phyloP scores from a whole-genome alignment of 495 filamentous ascomycete species.

The Evansstolkia leycettana region DNA sequence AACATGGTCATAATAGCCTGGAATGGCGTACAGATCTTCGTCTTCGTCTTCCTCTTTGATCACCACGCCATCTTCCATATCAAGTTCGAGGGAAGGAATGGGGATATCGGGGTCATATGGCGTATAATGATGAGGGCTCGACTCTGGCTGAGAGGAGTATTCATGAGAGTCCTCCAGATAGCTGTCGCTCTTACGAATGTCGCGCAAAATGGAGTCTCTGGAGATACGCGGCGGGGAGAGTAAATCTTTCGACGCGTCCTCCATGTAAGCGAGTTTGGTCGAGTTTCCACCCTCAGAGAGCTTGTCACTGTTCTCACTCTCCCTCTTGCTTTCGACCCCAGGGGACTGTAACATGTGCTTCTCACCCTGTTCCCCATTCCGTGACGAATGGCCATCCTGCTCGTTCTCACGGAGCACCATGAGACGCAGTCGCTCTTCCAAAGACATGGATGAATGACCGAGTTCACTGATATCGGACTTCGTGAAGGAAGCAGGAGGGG shows the following conservation, averaged over 20 bases:
- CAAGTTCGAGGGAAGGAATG: constrained; percentile 57
- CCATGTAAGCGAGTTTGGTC: constrained; percentile 21
- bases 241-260: constrained; percentile 6
- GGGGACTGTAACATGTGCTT: background rate
- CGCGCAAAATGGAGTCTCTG: constrained; percentile 81
- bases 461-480: constrained; percentile 63
- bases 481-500: constrained; percentile 45
- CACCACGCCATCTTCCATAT: constrained; percentile 46
- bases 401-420: constrained; percentile 65
- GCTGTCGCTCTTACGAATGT: constrained; percentile 61
- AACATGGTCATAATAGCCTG: constrained; percentile 38
- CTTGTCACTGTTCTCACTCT: constrained; percentile 2
- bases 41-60: constrained; percentile 56
- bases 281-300: constrained; percentile 14
- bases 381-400: constrained; percentile 36
- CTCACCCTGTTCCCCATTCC: constrained; percentile 36
- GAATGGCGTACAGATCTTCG: constrained; percentile 57
- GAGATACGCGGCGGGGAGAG: constrained; percentile 64
- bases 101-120: constrained; percentile 72
- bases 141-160: constrained; percentile 43
- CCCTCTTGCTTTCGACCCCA: constrained; percentile 1
- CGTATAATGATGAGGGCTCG: constrained; percentile 40
- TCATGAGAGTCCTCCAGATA: constrained; percentile 47
- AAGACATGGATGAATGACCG: constrained; percentile 54
- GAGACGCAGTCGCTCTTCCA: constrained; percentile 69